Base-by-base conservation (phyloP, 129 eudicot genomes). In the Tagetes erecta region DNA sequence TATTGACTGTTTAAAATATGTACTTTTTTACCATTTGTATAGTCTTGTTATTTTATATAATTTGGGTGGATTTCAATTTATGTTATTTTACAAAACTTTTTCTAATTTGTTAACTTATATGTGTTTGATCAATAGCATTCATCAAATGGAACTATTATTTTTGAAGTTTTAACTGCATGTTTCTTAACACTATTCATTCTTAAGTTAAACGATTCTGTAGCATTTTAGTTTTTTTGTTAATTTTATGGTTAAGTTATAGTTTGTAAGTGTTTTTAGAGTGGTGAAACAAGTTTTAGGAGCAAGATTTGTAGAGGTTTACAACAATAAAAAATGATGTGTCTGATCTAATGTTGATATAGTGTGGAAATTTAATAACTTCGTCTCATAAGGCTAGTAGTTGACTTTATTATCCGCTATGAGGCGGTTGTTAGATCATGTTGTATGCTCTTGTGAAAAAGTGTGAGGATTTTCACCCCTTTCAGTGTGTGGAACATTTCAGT, bases 371-470 rank as follows among this genome's bases (percentile, higher is more conserved):
- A 56, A 85, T 20, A 20, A 20, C 27, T 20, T 20, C 27, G 27
- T 64, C 33, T 93, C 93, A 33, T 87, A 90, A 3, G 96, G 96
- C 5, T 42, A 58, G 41, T 64, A 85, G 64, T 90, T 83, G 12
- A 82, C 80, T 71, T 81, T 90, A 11, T 85, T 88, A 37, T 12
- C 1, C 0, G 92, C 82, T 6, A 0, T 13, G 39, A 77, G 69
- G 2, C 58, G 27, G 27, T 20, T 20, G 27, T 20, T 20, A 20
- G 27, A 20, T 20, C 27, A 20, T 20, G 27, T 20, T 20, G 27
- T 20, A 20, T 20, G 27, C 27, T 20, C 27, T 20, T 20, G 27
- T 20, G 27, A 20, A 20, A 20, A 20, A 20, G 27, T 20, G 27
- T 20, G 27, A 20, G 27, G 27, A 20, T 20, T 20, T 20, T 20